phyloP scores from a whole-genome alignment of 2,329 filamentous ascomycete genomes.

The Zopfia rhizophila region DNA sequence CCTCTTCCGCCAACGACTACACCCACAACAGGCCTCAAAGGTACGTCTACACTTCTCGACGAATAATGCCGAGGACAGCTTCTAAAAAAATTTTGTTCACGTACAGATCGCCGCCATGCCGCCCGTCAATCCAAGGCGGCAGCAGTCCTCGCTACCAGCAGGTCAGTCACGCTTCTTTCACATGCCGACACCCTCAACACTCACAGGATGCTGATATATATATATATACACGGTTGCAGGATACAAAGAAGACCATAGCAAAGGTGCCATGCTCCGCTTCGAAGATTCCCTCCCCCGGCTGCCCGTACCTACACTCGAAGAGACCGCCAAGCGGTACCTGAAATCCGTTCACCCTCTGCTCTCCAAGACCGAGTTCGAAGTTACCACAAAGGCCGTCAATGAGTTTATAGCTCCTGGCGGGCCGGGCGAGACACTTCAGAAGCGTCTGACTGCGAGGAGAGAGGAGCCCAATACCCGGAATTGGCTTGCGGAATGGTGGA shows the following conservation, averaged over 20 bases:
- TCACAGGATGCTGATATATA: slow-evolving; percentile 10
- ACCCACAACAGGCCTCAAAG: slow-evolving; percentile 40
- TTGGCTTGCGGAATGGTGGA: slow-evolving; percentile 99
- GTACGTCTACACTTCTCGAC: slow-evolving; percentile 30
- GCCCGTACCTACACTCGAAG: slow-evolving; percentile 83
- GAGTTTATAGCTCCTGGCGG: slow-evolving; percentile 91
- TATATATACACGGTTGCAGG: slow-evolving; percentile 58
- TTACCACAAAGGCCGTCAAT: slow-evolving; percentile 83
- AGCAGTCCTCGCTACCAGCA: slow-evolving; percentile 59
- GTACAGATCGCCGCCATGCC: slow-evolving; percentile 49
- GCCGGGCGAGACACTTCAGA: slow-evolving; percentile 83
- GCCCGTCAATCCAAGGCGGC: slow-evolving; percentile 43
- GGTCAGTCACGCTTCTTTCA: slow-evolving; percentile 47
- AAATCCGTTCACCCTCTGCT: slow-evolving; percentile 82
- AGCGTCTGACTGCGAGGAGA: slow-evolving; percentile 81
- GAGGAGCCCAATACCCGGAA: slow-evolving; percentile 86
- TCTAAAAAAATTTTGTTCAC: slow-evolving; percentile 2
- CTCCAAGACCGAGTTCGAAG: slow-evolving; percentile 72
- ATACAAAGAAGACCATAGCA: slow-evolving; percentile 82
- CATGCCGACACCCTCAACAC: slow-evolving; percentile 20
- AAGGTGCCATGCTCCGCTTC: slow-evolving; percentile 83
- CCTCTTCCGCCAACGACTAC: slow-evolving; percentile 46
- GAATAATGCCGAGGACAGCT: not conserved
- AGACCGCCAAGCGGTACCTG: slow-evolving; percentile 82
- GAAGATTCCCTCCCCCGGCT: slow-evolving; percentile 85